phyloP scores from a whole-genome alignment of 1,139 yeast species.

The Pichia cactophila region DNA sequence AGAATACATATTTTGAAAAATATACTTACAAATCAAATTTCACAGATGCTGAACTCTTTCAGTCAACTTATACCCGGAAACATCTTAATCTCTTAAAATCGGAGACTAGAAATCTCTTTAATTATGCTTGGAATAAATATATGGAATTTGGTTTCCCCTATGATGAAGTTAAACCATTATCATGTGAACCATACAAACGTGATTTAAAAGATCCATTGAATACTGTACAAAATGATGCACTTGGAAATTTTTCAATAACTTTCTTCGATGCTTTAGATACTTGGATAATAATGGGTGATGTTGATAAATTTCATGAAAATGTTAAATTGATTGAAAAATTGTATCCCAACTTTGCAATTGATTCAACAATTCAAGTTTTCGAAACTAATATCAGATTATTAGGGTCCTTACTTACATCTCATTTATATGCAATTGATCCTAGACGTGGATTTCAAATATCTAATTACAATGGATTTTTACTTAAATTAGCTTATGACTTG shows the following conservation, averaged over 20 bases:
- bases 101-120: constrained; percentile 52
- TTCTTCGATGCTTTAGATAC: constrained; percentile 75
- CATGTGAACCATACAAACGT: constrained; percentile 64
- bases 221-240: constrained; percentile 65
- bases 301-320: constrained; percentile 43
- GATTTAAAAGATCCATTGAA: constrained; percentile 48
- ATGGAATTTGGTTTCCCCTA: constrained; percentile 66
- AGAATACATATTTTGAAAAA: constrained; percentile 7
- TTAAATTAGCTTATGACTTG: constrained; percentile 62
- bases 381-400: constrained; percentile 74
- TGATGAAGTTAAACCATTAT: constrained; percentile 73
- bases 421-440: constrained; percentile 60
- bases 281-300: constrained; percentile 63
- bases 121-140: constrained; percentile 76
- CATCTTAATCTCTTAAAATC: constrained; percentile 41
- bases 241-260: constrained; percentile 78
- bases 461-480: constrained; percentile 60
- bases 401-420: constrained; percentile 75
- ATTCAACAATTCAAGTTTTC: constrained; percentile 76
- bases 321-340: constrained; percentile 40
- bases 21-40: constrained; percentile 14
- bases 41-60: constrained; percentile 18
- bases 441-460: constrained; percentile 37
- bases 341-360: constrained; percentile 45
- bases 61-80: constrained; percentile 37